Percentiles rank a stretch among this genome's conserved stretches.
Conservation (phyloP, 2,329 filamentous ascomycete species). For the Fusarium falciforme region DNA sequence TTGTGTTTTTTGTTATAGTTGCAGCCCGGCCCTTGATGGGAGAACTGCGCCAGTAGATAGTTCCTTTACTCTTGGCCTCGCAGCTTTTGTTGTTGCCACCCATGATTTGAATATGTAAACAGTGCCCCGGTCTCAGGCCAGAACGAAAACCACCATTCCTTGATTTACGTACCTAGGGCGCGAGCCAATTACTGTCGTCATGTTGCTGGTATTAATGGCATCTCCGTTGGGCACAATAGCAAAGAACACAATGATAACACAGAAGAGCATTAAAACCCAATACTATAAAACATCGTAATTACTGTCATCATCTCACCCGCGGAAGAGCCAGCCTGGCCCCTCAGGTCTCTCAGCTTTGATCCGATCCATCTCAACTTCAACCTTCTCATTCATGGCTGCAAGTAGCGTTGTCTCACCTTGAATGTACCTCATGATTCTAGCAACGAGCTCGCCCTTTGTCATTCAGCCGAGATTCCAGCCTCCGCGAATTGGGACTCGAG, state of each 20-base stretch:
- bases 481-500: not conserved
- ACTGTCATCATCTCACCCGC: not conserved
- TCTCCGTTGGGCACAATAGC: not conserved
- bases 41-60: too few species aligned
- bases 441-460: not conserved
- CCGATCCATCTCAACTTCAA: not conserved
- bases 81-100: not conserved
- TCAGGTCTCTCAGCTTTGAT: not conserved
- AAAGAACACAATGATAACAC: not conserved
- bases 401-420: not conserved
- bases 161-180: not conserved
- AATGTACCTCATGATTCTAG: not conserved
- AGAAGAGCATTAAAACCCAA: not conserved
- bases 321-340: not conserved
- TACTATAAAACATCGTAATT: not conserved
- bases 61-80: not conserved
- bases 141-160: not conserved
- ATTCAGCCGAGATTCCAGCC: not conserved
- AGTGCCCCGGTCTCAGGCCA: not conserved
- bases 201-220: not conserved
- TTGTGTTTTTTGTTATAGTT: too few species aligned
- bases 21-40: too few species aligned
- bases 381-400: not conserved
- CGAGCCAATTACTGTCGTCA: not conserved
- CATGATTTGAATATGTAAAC: not conserved